Conservation (phyloP, 2,329 filamentous ascomycete genomes). For the Tothia fuscella region DNA sequence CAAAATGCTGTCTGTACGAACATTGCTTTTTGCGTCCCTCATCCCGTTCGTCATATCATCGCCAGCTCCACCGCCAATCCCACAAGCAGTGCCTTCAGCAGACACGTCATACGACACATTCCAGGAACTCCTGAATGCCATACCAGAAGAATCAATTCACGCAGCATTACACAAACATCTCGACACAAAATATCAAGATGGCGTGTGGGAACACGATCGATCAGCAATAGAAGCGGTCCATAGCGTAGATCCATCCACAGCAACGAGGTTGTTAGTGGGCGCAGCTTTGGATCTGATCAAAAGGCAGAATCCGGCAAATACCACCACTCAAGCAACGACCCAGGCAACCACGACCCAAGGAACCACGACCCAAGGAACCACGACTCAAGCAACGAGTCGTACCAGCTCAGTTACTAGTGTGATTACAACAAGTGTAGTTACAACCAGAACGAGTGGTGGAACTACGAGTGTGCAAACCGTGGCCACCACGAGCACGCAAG, state of each 20-base stretch:
- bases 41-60: too few species aligned
- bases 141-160: slow-evolving; percentile 51
- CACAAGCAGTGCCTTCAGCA: slow-evolving; percentile 13
- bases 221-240: slow-evolving; percentile 52
- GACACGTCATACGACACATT: slow-evolving; percentile 25
- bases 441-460: not conserved
- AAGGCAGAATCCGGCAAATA: slow-evolving; percentile 23
- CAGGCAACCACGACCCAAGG: slow-evolving; percentile 15
- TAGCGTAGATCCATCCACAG: slow-evolving; percentile 48
- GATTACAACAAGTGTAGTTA: not conserved
- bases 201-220: slow-evolving; percentile 53
- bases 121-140: slow-evolving; percentile 42
- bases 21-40: slow-evolving; percentile 14
- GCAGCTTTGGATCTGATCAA: slow-evolving; percentile 38
- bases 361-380: too few species aligned
- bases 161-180: slow-evolving; percentile 53
- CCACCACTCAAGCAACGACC: slow-evolving; percentile 13
- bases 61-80: slow-evolving; percentile 22
- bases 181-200: slow-evolving; percentile 53
- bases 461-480: not conserved
- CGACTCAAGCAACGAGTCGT: too few species aligned
- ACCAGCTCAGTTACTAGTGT: too few species aligned
- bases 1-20: slow-evolving; percentile 1
- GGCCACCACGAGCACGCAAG: slow-evolving; percentile 18
- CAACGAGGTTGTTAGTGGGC: slow-evolving; percentile 50